Base-by-base conservation (phyloP, 2,329 filamentous ascomycete species). In the Didymosphaeria variabile region DNA sequence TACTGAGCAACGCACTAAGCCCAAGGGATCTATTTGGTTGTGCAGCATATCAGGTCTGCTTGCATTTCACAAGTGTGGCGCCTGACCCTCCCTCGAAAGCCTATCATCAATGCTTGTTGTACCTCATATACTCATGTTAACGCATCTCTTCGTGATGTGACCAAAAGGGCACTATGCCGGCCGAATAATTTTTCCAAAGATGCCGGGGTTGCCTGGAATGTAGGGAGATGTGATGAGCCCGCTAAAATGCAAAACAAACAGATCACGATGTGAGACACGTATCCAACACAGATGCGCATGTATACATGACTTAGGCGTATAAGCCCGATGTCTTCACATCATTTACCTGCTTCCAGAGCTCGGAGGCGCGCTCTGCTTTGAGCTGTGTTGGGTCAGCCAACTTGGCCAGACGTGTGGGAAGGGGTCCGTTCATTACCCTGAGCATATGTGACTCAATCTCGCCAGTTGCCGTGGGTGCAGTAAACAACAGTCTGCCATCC, bases 401-500 rank as follows among this genome's bases (percentile, higher is more conserved):
- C 23, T 10, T 29, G 26, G 21, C 31, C 45, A 21, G 34, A 38
- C 17, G 29, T 17, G 19, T 5, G 44, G 49, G 36, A 42, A 45
- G 36, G 26, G 31, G 19, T 9, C 17, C 19, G 45, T 45, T 40
- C 71, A 79, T 69, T 79, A 89, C 87, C 79, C 86, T 87, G 38
- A 90, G 75, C 64, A 88, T 78, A 58, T 87, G 78, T 60, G 84
- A 80, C 40, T 86, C 81, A 51, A 86, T 75, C 59, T 82, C 83
- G 6, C 83, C 85, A 51, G 85, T 82, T 62, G 61, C 51, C 2
- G 87, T 84, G 6, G 85, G 79, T 54, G 85, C 84, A 61, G 84
- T 82, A 69, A 97, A 86, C 56, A 87, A 85, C 51, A 93, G 84
- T 47, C 88, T 86, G 77, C 92, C 92, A 63, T 91, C 86, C 45